A percentile compares a stretch with the other conserved stretches of the same genome.
These are phyloP conservation scores for Xylariaceae sp. DNA, from an alignment of 2,329 filamentous ascomycete genomes.

Conservation along the genomic window DNA sequence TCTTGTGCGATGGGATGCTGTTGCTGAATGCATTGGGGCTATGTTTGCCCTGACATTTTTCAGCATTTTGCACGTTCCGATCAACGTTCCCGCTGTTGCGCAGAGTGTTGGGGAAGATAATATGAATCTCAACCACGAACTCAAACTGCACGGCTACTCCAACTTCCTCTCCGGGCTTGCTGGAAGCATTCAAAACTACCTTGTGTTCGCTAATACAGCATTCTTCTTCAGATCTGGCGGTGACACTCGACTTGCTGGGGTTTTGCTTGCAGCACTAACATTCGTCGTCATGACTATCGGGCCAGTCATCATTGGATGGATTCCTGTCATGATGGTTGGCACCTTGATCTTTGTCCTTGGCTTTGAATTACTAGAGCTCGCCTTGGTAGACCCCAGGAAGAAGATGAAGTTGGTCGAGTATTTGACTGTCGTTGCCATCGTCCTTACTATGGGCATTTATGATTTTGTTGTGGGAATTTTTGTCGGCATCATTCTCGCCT, in stretches of 20 bases:
- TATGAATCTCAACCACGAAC: constrained; percentile 81
- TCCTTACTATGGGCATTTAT: constrained; percentile 92
- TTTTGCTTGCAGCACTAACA: constrained; percentile 77
- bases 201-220: constrained; percentile 97
- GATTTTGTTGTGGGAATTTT: constrained; percentile 96
- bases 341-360: constrained; percentile 92
- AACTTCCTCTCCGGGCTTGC: constrained; percentile 83
- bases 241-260: constrained; percentile 77
- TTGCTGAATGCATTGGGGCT: constrained; percentile 80
- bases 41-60: constrained; percentile 99
- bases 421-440: constrained; percentile 81
- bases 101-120: constrained; percentile 91
- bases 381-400: constrained; percentile 81
- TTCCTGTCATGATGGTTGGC: constrained; percentile 95
- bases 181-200: constrained; percentile 93
- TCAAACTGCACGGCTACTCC: constrained; percentile 88
- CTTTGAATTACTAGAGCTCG: constrained; percentile 86
- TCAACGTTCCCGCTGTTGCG: constrained; percentile 92
- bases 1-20: constrained; percentile 76
- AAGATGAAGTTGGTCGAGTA: constrained; percentile 87
- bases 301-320: constrained; percentile 84
- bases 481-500: constrained; percentile 85
- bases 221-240: constrained; percentile 94
- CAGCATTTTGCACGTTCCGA: constrained; percentile 92
- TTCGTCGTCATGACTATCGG: constrained; percentile 80